Base-by-base conservation (phyloP, 768 basidiomycete genomes). In the Rhodocollybia butyracea region DNA sequence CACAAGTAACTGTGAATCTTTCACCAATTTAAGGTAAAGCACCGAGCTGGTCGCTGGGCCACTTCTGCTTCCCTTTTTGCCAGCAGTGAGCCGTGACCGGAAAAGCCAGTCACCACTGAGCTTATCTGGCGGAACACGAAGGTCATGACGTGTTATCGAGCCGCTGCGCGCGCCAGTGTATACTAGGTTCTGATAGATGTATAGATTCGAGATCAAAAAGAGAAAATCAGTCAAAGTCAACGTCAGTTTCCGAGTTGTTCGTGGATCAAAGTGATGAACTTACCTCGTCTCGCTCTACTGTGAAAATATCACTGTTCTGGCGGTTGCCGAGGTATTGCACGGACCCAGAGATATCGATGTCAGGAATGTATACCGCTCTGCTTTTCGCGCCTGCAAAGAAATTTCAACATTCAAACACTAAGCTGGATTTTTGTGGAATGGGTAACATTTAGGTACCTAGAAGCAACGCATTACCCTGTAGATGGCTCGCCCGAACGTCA, bases 111-210 rank as follows among this genome's bases (percentile, higher is more conserved):
- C 65, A 0, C 71, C 71, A 22, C 65, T 65, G 21, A 65, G 61
- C 38, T 66, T 69, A n/a, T 64, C 63, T 41, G 73, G 30, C 21
- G 51, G n/a, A n/a, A 41, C 57, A 29, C 84, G 82, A 42, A 74
- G 71, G 65, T 89, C 88, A 59, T 86, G 87, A 21, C 80, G 74
- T 38, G 73, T 65, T 48, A 88, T 73, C 3, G 70, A 61, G 27
- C 86, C 88, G 57, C 80, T 85, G n/a, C 88, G 78, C 29, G 79
- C 70, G 12, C 85, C 85, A 0, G 83, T 69, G 57, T 82, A 83
- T 17, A 86, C 66, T 5, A 77, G 60, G 47, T 75, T 68, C 84
- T 86, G 57, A 8, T 34, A 54, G 29, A 50, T 57, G 2, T 30
- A 60, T 39, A 3, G 30, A n/a, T 19, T 24, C 32, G 22, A 8